These are phyloP conservation scores for Aureobasidium sp. DNA, from an alignment of 2,329 filamentous ascomycete genomes.

Conservation along the genomic window DNA sequence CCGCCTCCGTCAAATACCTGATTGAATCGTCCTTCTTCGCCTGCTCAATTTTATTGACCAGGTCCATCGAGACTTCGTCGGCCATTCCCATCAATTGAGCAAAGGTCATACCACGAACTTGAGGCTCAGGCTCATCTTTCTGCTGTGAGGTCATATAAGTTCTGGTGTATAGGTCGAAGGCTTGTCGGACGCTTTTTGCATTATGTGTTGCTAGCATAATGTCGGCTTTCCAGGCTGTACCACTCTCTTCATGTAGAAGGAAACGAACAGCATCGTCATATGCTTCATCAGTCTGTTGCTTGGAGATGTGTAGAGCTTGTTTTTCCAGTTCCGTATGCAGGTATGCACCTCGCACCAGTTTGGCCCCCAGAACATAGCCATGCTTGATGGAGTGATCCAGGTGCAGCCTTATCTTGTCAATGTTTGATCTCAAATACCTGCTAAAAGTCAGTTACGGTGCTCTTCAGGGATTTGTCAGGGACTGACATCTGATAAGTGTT, in stretches of 20 bases:
- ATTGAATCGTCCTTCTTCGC: neutral
- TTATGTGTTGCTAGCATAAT: slow-evolving; percentile 1
- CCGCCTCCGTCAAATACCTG: neutral
- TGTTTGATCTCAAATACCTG: neutral
- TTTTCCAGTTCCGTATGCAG: neutral
- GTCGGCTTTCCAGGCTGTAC: neutral
- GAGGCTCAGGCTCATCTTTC: slow-evolving; percentile 35
- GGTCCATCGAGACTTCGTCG: neutral
- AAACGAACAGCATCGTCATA: neutral
- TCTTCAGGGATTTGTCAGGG: neutral
- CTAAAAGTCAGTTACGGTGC: neutral
- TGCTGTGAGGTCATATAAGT: slow-evolving; percentile 18
- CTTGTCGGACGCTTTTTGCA: neutral
- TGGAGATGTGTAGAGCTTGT: neutral
- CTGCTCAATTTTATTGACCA: neutral
- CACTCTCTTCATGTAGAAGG: neutral
- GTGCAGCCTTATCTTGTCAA: neutral
- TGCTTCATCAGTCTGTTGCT: neutral
- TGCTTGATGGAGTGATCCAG: neutral
- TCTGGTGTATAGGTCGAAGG: neutral
- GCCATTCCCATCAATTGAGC: slow-evolving; percentile 3
- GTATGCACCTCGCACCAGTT: slow-evolving; percentile 4
- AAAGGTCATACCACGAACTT: neutral
- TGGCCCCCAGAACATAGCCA: neutral
- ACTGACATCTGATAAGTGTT: slow-evolving; percentile 1